Conservation (phyloP, 2,329 filamentous ascomycete genomes). For the Ascochyta viciae-villosae region DNA sequence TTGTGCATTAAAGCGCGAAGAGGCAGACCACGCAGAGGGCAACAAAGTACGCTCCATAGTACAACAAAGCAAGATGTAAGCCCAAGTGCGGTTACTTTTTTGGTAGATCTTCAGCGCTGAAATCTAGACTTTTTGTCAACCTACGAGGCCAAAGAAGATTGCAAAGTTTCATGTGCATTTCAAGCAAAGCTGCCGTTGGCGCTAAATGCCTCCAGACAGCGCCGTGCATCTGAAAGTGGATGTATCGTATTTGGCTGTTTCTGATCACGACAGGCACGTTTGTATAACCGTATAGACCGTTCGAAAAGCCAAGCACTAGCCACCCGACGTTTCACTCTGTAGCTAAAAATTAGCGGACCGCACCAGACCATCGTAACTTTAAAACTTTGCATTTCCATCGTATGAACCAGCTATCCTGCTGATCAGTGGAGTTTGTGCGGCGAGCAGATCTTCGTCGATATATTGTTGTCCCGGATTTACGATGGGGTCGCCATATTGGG, state of each 20-base stretch:
- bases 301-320: slow-evolving; percentile 5
- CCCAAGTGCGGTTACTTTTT: too few relatives aligned
- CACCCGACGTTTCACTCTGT: slow-evolving; percentile 8
- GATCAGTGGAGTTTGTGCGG: slow-evolving; percentile 3
- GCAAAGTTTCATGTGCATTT: too few relatives aligned
- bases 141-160: too few relatives aligned
- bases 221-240: too few relatives aligned
- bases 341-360: slow-evolving; percentile 6
- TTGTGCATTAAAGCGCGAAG: too few relatives aligned
- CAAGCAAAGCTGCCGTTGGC: too few relatives aligned
- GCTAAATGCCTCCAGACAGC: too few relatives aligned
- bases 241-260: not conserved
- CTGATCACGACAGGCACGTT: not conserved
- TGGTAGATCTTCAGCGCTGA: too few relatives aligned
- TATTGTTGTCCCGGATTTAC: not conserved
- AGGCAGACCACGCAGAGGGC: too few relatives aligned
- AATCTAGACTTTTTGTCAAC: too few relatives aligned
- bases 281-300: not conserved
- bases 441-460: not conserved
- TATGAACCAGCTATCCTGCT: not conserved
- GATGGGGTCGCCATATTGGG: not conserved
- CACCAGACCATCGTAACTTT: slow-evolving; percentile 3
- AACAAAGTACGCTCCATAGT: too few relatives aligned
- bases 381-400: not conserved
- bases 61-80: too few relatives aligned